Evolutionary conservation across 495 filamentous ascomycete species (phyloP).

Genomic region (Chaetomium cochliodes): DNA sequence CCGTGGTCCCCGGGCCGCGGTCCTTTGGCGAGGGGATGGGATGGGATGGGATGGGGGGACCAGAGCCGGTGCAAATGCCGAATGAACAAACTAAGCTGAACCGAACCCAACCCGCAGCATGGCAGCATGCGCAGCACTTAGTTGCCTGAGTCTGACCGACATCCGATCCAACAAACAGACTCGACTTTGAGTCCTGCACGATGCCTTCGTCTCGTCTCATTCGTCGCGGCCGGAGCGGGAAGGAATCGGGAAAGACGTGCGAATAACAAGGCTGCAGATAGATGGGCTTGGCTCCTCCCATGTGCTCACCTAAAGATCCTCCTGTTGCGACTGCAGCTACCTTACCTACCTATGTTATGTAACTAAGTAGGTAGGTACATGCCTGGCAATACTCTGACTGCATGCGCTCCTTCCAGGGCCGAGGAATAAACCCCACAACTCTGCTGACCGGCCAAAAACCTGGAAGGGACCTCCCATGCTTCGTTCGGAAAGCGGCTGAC

Average conservation of each 20-base stretch:
- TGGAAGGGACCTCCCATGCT: neutral
- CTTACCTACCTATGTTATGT: no score
- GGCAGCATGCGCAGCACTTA: no score
- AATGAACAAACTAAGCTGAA: neutral
- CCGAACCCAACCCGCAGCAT: no score
- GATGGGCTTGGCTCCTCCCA: neutral
- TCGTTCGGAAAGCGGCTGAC: slow-evolving; percentile 1
- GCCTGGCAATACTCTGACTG: neutral
- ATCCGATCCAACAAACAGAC: neutral
- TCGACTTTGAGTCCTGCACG: neutral
- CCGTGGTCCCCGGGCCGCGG: neutral
- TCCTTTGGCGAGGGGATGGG: neutral
- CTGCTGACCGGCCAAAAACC: neutral
- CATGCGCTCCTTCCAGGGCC: neutral
- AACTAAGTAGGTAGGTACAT: no score
- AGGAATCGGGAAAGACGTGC: neutral
- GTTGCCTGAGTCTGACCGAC: no score
- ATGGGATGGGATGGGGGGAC: neutral
- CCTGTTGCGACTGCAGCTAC: neutral
- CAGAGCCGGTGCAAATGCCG: neutral
- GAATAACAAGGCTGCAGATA: slow-evolving; percentile 2
- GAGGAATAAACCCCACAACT: neutral
- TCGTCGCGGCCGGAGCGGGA: neutral
- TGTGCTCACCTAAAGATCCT: neutral
- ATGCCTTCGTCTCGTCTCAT: neutral